A percentile compares a stretch with the other conserved stretches of the same genome.
These are phyloP conservation scores for Fagopyrum homotropicum DNA, from an alignment of 148 eudicot species.

Conservation along the genomic window DNA sequence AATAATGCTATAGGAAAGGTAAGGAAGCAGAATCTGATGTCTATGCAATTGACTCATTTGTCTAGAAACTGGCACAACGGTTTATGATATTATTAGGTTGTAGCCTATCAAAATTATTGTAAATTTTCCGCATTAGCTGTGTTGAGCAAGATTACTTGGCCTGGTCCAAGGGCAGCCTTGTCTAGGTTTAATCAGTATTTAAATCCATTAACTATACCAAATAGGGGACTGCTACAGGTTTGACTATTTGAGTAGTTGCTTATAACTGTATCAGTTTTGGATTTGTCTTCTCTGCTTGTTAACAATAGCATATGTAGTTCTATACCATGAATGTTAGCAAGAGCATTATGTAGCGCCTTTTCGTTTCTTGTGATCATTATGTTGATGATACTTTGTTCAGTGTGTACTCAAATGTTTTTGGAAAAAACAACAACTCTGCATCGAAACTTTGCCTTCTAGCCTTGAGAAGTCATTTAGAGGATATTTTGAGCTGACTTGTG, in stretches of 20 bases:
- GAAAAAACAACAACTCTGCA: no score
- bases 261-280: no score
- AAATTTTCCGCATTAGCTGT: no score
- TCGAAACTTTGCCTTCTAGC: not conserved
- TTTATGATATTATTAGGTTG: no score
- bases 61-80: no score
- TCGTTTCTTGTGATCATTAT: not conserved
- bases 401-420: not conserved
- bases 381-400: not conserved
- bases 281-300: not conserved
- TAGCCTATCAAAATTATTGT: no score
- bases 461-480: not conserved
- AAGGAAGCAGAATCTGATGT: not conserved
- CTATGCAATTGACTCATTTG: no score
- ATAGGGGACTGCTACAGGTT: no score
- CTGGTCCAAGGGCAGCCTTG: not conserved
- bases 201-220: no score
- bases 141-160: not conserved
- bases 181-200: not conserved
- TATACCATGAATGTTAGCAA: not conserved
- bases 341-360: not conserved
- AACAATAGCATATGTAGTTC: not conserved
- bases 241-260: no score
- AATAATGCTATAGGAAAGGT: conserved; percentile 94
- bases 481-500: not conserved